These are phyloP conservation scores for Auriscalpium orientale DNA, from an alignment of 768 basidiomycete genomes.

Conservation along the genomic window DNA sequence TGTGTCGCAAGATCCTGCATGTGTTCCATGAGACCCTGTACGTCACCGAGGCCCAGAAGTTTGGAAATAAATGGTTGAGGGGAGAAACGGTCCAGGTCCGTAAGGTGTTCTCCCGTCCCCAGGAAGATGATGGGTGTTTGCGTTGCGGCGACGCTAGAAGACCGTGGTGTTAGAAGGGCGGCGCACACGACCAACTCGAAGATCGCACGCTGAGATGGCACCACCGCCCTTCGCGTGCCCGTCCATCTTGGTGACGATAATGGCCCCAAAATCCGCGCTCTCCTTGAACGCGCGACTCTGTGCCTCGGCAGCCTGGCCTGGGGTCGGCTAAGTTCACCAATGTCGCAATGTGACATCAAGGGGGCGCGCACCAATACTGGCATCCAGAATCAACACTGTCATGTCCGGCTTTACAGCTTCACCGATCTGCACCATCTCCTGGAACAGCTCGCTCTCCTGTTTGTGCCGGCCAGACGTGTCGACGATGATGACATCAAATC, in stretches of 20 bases:
- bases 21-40: conserved; percentile 96
- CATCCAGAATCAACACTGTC: conserved; percentile 93
- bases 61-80: conserved; percentile 98
- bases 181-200: background rate
- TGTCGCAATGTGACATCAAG: no score
- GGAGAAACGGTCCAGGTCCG: conserved; percentile 92
- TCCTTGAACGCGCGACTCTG: conserved; percentile 98
- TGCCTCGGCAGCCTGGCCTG: conserved; percentile 93
- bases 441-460: conserved; percentile 92
- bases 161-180: background rate
- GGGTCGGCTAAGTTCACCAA: background rate
- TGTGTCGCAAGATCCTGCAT: conserved; percentile 94
- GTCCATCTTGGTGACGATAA: conserved; percentile 99
- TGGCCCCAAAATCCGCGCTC: conserved; percentile 94
- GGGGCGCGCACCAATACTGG: conserved; percentile 71
- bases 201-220: conserved; percentile 91
- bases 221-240: conserved; percentile 99
- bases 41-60: conserved; percentile 88
- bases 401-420: conserved; percentile 92
- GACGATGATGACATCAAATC: conserved; percentile 97
- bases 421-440: conserved; percentile 97
- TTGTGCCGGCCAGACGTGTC: conserved; percentile 97
- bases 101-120: conserved; percentile 95
- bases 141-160: conserved; percentile 86
- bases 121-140: conserved; percentile 98